A percentile compares a stretch with the other conserved stretches of the same genome.
Conservation (phyloP, 2,329 filamentous ascomycete genomes). For the Neoascochyta sp. region DNA sequence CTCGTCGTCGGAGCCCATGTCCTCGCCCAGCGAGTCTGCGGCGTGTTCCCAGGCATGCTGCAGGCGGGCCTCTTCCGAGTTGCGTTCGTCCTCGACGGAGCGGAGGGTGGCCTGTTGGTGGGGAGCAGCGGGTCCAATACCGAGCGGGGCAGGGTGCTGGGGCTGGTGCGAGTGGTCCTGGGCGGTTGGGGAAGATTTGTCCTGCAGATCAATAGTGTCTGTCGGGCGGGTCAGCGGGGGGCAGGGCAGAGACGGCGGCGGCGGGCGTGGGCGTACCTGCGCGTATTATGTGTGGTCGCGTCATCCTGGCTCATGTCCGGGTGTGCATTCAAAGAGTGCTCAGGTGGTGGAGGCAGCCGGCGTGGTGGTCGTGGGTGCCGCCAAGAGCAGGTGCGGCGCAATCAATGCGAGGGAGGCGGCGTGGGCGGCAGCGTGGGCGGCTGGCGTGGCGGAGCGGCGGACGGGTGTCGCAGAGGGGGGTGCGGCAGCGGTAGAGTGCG, state of each 20-base stretch:
- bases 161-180: conserved; percentile 69
- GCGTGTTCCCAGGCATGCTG: conserved; percentile 52
- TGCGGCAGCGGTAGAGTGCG: conserved; percentile 5
- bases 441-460: conserved; percentile 1
- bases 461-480: conserved; percentile 1
- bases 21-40: conserved; percentile 37
- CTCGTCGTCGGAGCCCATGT: conserved; percentile 60
- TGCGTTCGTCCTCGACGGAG: conserved; percentile 70
- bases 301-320: conserved; percentile 47
- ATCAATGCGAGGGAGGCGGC: conserved; percentile 22
- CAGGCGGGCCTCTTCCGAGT: conserved; percentile 66
- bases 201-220: conserved; percentile 96
- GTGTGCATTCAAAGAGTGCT: conserved; percentile 10
- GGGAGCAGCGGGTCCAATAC: conserved; percentile 59
- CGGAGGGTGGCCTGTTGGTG: conserved; percentile 84
- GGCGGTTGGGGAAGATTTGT: conserved; percentile 75
- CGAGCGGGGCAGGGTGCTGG: conserved; percentile 50
- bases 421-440: conserved; percentile 14
- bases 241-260: conserved; percentile 1
- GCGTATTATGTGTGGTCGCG: conserved; percentile 54
- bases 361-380: conserved; percentile 11
- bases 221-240: conserved; percentile 26
- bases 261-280: conserved; percentile 43
- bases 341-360: conserved; percentile 2
- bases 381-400: conserved; percentile 28